Evolutionary conservation across 208 protist species (phyloP), one percentile per base, ranked within the genome.

Genomic region (Trypanosoma lewisi): DNA sequence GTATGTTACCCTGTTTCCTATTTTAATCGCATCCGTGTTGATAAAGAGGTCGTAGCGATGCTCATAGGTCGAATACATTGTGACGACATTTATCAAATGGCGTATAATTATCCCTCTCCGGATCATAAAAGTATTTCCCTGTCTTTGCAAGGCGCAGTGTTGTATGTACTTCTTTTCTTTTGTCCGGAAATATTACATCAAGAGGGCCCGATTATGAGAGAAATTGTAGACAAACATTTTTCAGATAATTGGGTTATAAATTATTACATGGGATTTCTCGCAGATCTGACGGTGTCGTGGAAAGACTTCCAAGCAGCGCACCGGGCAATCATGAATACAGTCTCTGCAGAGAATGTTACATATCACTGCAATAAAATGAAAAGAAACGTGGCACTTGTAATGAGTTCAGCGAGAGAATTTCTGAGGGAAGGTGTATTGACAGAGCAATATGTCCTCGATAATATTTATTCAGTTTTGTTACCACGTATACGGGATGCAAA

Each of bases 181-280:
- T 78, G 73, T 23, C 96, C 97, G 8, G 74, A 98, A 16, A 89
- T 98, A 11, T 82, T 99, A 12, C 49, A 87, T 2, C 68, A 90
- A 12, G 82, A 98, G 60, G 49, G 65, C 33, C 78, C 92, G 36
- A 80, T 96, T 21, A 99, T 99, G 98, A 77, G 95, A 58, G 98
- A 99, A 70, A 97, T 99, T 55, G 96, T 99, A 9, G 96, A 99
- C 78, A 99, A 98, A 73, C 94, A 98, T 77, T 99, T 99, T 75
- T 73, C 80, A 14, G 98, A 99, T 78, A 99, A 98, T 75, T 99
- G 98, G 98, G 85, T 99, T 9, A 95, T 99, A 47, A 82, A 96
- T 54, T 98, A 97, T 70, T 99, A 99, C 80, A 91, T 99, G 70
- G 98, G 98, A 25, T 94, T 93, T 75, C 95, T 85, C 0, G 93